Base-by-base conservation (phyloP, 116 monocot species). In the Posidonia oceanica region DNA sequence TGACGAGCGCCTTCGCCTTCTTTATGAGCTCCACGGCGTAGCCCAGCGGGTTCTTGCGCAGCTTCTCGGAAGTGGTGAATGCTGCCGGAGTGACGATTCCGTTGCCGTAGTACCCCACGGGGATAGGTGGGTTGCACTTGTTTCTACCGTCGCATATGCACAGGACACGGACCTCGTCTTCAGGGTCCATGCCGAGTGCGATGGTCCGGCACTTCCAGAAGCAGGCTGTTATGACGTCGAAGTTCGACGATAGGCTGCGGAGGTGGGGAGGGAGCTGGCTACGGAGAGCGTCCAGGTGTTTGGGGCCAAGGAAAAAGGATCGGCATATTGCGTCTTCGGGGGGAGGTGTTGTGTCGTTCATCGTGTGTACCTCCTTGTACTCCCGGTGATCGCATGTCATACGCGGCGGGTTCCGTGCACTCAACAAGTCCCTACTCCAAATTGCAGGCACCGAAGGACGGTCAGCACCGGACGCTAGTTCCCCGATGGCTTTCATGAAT, bases 41-140 rank as follows among this genome's bases (percentile, higher is more conserved):
- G n/a, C 79, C 81, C 14, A 89, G n/a, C 3, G 86, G 83, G 52
- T 79, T 80, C 53, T 36, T 10, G 71, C 61, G 61, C 16, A 89
- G 75, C 55, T 72, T 80, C 3, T 61, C 80, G 16, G 87, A 79
- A 1, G 63, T 69, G 2, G 90, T 66, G 14, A 82, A 63, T 3
- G 87, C 90, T 36, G 80, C 80, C 3, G 84, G 80, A 64, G 82
- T 84, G 4, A 78, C 78, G 14, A 90, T 78, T 4, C 78, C 84
- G 53, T 90, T 90, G 12, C 90, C 90, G 59, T 90, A 90, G 82
- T 82, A 90, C 11, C 90, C 90, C 3, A 18, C 54, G 0, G 90
- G 90, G 29, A 87, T 61, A 12, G 40, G 57, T 15, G 75, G 66
- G 13, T 54, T 65, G 54, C 53, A 22, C 69, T 76, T 80, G 17